Percentiles rank a stretch among this genome's conserved stretches.
Evolutionary conservation across 2,329 filamentous ascomycete species (phyloP).

Genomic region (Plectosphaerella cucumerina): DNA sequence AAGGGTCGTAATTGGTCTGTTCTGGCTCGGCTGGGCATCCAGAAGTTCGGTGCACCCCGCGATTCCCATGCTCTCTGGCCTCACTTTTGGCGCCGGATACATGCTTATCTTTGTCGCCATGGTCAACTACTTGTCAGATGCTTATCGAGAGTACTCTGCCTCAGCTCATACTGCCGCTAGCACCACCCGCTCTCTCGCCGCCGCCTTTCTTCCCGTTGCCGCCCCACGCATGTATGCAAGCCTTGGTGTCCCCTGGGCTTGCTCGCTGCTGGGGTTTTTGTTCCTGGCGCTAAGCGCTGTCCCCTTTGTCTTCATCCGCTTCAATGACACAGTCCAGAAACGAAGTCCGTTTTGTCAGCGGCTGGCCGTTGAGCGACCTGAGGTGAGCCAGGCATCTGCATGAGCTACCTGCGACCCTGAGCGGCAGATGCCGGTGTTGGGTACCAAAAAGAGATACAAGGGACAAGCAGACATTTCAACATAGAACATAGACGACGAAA

Average conservation of each 20-base stretch:
- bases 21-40: constrained; percentile 59
- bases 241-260: constrained; percentile 28
- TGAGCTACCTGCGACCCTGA: too few relatives aligned
- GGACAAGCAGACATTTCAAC: too few relatives aligned
- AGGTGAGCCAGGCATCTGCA: too few relatives aligned
- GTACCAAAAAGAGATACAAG: too few relatives aligned
- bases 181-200: constrained; percentile 26
- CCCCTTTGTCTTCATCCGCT: constrained; percentile 25
- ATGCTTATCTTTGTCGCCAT: constrained; percentile 30
- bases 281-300: constrained; percentile 22
- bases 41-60: constrained; percentile 25
- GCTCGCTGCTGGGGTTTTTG: constrained; percentile 25
- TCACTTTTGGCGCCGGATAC: constrained; percentile 36
- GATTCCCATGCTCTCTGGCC: constrained; percentile 33
- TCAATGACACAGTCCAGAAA: constrained; percentile 14
- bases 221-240: constrained; percentile 24
- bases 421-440: too few relatives aligned
- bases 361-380: too few relatives aligned
- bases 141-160: constrained; percentile 24
- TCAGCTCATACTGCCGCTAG: constrained; percentile 28
- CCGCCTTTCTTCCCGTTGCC: constrained; percentile 26
- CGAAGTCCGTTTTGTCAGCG: too few relatives aligned
- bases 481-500: too few relatives aligned
- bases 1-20: constrained; percentile 48
- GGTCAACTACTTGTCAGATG: constrained; percentile 28